Percentiles rank a stretch among this genome's conserved stretches.
Conservation (phyloP, 208 protist species). For the Crithidia brevicula region DNA sequence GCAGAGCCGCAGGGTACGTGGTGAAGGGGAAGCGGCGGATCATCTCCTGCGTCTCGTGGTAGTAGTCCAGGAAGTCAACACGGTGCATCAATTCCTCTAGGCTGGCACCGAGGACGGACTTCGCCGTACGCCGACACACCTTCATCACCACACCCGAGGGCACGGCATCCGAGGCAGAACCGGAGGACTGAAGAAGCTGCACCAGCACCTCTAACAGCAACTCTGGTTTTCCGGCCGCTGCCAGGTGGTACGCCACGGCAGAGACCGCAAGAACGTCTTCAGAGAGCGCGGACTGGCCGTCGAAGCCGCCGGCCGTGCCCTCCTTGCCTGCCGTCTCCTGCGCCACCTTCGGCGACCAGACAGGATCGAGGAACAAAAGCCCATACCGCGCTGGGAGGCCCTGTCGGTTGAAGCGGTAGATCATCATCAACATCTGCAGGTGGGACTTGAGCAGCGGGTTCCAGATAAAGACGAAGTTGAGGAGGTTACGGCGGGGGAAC, state of each 20-base stretch:
- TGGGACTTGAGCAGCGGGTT: slow-evolving; percentile 15
- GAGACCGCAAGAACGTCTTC: slow-evolving; percentile 21
- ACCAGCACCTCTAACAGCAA: slow-evolving; percentile 19
- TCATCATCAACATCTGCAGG: slow-evolving; percentile 11
- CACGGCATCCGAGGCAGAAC: background rate
- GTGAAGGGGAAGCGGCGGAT: slow-evolving; percentile 27
- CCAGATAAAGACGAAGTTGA: slow-evolving; percentile 29
- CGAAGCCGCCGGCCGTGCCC: background rate
- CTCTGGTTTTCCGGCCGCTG: background rate
- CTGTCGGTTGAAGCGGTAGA: slow-evolving; percentile 6
- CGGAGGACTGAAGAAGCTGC: slow-evolving; percentile 6
- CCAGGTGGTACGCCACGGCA: slow-evolving; percentile 27
- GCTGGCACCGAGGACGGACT: background rate
- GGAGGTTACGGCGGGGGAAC: slow-evolving; percentile 26
- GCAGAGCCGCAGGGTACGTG: slow-evolving; percentile 29
- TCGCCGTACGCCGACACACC: slow-evolving; percentile 6
- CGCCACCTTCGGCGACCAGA: slow-evolving; percentile 22
- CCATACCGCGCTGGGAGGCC: slow-evolving; percentile 27
- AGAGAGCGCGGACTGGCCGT: slow-evolving; percentile 8
- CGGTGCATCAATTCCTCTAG: slow-evolving; percentile 30
- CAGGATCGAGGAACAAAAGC: slow-evolving; percentile 23
- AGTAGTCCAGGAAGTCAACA: slow-evolving; percentile 30
- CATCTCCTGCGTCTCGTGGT: slow-evolving; percentile 46
- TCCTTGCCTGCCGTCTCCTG: background rate
- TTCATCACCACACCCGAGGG: background rate